Evolutionary conservation across 371 early-diverging fungal genomes (phyloP).

Genomic region (Parasitella parasitica): DNA sequence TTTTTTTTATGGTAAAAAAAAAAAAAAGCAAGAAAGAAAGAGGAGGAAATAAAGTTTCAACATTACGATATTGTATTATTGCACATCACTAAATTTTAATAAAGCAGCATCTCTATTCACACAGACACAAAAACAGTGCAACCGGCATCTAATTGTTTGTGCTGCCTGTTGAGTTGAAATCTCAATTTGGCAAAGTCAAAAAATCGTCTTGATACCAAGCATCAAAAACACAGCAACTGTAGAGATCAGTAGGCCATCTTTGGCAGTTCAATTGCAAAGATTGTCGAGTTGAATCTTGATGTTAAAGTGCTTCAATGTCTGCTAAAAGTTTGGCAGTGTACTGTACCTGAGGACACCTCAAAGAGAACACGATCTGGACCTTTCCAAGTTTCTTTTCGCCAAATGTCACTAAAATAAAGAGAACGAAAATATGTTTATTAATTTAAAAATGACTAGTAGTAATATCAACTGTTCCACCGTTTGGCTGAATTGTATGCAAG

Average conservation of each 20-base stretch:
- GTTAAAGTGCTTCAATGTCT: no score
- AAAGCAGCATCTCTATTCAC: no score
- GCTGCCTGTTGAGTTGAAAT: neutral
- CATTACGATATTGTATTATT: neutral
- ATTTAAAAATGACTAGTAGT: neutral
- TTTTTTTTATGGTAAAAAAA: no score
- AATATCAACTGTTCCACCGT: neutral
- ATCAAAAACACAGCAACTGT: neutral
- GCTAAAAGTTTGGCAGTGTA: no score
- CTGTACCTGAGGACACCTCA: no score
- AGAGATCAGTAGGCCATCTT: neutral
- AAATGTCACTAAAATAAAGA: neutral
- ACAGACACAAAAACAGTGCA: neutral
- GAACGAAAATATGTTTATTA: neutral
- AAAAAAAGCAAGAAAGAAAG: neutral
- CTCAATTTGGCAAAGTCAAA: neutral
- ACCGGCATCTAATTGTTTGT: neutral
- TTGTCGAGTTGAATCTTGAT: no score
- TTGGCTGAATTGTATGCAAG: neutral
- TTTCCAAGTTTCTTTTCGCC: neutral
- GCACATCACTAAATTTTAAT: neutral
- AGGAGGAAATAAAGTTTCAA: neutral
- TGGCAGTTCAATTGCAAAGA: neutral
- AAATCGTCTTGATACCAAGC: neutral
- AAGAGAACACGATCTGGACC: neutral